Evolutionary conservation across 768 basidiomycete genomes (phyloP), one percentile per base, ranked within the genome.

Genomic region (Pisolithus tinctorius): DNA sequence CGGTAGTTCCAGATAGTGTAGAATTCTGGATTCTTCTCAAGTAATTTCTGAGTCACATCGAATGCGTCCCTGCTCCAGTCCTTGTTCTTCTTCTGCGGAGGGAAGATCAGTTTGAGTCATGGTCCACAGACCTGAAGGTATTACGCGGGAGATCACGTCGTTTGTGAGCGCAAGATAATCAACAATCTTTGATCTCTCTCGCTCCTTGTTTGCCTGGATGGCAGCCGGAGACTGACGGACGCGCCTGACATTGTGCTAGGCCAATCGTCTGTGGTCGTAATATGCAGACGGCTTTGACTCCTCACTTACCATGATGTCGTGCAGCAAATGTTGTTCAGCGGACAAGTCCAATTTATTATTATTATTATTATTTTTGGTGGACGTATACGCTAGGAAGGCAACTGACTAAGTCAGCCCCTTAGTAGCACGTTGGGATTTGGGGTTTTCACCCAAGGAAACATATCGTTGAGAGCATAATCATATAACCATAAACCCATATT

Each of bases 1-100:
- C 96, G 78, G 69, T 93, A 94, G 68, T 96, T 95, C 96, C 96
- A 98, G 36, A 89, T 73, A 1, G 95, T 94, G 67, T 96, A 96
- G 63, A 93, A 93, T 69, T 99, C 96, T 2, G 95, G 93, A 63
- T 97, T 98, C 39, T 87, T 59, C 47, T 83, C 81, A 8, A 99
- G 80, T 23, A 97, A 67, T 26, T 73, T 75, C 14, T 84, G 83
- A 1, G 93, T 95, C 39, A 86, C 69, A n/a, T 79, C 74, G 34
- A 97, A 80, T 0, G 90, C 82, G n/a, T 86, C 85, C 27, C 68
- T 64, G 53, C 83, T 81, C 78, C 79, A 90, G 52, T 90, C 88
- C 48, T 72, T 68, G 0, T 68, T 60, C 56, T 77, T 78, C 73
- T 87, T 92, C 93, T 97, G 63, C 46, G 49, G 23, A 46, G 47